Evolutionary conservation across 768 basidiomycete species (phyloP).

Genomic region (Lepiota brunneoincarnata): DNA sequence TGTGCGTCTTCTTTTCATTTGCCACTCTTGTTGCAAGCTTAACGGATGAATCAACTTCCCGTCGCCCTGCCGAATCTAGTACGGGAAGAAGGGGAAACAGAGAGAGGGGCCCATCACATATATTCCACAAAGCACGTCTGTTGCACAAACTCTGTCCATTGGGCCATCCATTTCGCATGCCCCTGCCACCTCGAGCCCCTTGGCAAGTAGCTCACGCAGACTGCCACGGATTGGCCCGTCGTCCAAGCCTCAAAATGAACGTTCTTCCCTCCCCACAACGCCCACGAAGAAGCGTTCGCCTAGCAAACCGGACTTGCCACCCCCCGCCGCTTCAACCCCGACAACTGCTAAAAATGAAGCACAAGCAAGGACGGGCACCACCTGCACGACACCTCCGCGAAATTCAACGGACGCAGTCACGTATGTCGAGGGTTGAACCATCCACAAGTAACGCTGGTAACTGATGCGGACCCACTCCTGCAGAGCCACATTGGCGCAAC

Average conservation of each 20-base stretch:
- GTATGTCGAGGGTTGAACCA: conserved; percentile 29
- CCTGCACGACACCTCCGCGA: conserved; percentile 2
- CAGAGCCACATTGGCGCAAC: conserved; percentile 76
- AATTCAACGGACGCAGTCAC: conserved; percentile 34
- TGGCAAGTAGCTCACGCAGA: conserved; percentile 19
- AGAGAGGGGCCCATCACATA: conserved; percentile 38
- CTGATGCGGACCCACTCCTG: neutral
- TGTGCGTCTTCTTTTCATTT: conserved; percentile 35
- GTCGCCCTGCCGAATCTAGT: conserved; percentile 30
- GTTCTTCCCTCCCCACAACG: conserved; percentile 9
- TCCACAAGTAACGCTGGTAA: neutral
- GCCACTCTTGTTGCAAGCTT: conserved; percentile 11
- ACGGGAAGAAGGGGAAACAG: conserved; percentile 60
- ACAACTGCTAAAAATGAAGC: too few relatives aligned
- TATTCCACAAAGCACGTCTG: conserved; percentile 27
- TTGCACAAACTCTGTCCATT: conserved; percentile 31
- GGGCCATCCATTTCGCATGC: conserved; percentile 15
- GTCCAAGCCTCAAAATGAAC: neutral
- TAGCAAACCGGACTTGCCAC: neutral
- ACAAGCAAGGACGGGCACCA: too few relatives aligned
- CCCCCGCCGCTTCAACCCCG: too few relatives aligned
- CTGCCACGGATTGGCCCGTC: neutral
- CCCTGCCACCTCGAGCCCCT: conserved; percentile 22
- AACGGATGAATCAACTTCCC: conserved; percentile 16
- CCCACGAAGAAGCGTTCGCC: conserved; percentile 16